phyloP scores from a whole-genome alignment of 2,329 filamentous ascomycete species.

The Trichoderma harzianum region DNA sequence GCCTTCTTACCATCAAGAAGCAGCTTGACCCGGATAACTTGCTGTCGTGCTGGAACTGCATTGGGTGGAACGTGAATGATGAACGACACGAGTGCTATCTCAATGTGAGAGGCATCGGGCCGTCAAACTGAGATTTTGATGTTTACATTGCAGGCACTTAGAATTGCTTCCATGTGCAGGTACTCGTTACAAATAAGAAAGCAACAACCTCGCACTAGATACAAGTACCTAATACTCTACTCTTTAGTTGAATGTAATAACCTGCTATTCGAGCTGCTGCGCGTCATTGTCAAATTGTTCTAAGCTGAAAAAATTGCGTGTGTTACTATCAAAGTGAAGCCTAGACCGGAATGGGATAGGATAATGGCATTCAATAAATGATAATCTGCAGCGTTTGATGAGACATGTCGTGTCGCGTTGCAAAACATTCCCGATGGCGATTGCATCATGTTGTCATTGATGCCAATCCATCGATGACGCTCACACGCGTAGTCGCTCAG shows the following conservation, averaged over 20 bases:
- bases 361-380: background rate
- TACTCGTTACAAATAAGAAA: background rate
- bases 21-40: constrained; percentile 43
- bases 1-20: constrained; percentile 42
- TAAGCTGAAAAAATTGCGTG: background rate
- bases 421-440: background rate
- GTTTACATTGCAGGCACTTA: background rate
- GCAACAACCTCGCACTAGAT: background rate
- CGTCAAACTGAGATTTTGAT: background rate
- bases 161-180: background rate
- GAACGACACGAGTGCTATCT: constrained; percentile 9
- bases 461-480: constrained; percentile 9
- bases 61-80: constrained; percentile 13
- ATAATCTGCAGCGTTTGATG: background rate
- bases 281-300: background rate
- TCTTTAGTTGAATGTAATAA: background rate
- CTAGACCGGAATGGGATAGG: background rate
- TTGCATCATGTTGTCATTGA: background rate
- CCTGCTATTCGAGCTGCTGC: background rate
- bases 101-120: background rate
- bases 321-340: background rate
- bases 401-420: background rate
- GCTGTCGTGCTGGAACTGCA: constrained; percentile 28
- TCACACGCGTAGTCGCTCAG: background rate
- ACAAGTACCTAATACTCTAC: background rate